phyloP scores from a whole-genome alignment of 108 stramenopile species.

The Licmophora abbreviata region DNA sequence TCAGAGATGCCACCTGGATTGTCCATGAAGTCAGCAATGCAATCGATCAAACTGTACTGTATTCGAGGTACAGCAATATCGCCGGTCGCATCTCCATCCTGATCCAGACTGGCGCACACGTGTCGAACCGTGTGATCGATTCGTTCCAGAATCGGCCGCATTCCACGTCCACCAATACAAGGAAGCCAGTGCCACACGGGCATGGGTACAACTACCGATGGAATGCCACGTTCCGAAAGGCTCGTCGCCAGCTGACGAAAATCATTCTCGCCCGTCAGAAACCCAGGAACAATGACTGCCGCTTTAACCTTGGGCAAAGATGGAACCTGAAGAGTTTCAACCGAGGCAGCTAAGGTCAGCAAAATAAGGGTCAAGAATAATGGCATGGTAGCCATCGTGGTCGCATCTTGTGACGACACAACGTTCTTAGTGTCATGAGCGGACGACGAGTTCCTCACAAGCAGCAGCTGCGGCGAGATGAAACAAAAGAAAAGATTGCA shows the following conservation, averaged over 20 bases:
- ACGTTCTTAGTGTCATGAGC: too few relatives aligned
- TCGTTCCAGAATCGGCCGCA: constrained; percentile 60
- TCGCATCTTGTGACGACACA: too few relatives aligned
- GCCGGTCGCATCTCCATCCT: constrained; percentile 13
- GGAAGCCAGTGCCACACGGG: constrained; percentile 71
- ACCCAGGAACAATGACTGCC: constrained; percentile 68
- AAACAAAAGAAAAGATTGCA: too few relatives aligned
- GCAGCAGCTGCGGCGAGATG: too few relatives aligned
- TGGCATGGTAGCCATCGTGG: too few relatives aligned
- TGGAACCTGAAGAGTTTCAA: too few relatives aligned
- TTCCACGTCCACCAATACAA: constrained; percentile 55
- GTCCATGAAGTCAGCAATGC: constrained; percentile 39
- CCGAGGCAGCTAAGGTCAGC: too few relatives aligned
- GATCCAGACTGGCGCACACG: constrained; percentile 30
- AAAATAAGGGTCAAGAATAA: too few relatives aligned
- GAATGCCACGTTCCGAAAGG: constrained; percentile 40
- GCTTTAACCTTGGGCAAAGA: constrained; percentile 30
- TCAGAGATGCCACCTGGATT: constrained; percentile 58
- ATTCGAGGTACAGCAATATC: constrained; percentile 34
- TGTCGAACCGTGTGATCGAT: constrained; percentile 61
- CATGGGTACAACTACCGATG: constrained; percentile 59
- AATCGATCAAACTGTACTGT: constrained; percentile 43
- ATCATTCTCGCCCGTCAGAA: constrained; percentile 59
- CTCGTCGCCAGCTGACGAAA: constrained; percentile 29
- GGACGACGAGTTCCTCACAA: too few relatives aligned